Base-by-base conservation (phyloP, 768 basidiomycete species). In the Termitomyces eurrhizus region DNA sequence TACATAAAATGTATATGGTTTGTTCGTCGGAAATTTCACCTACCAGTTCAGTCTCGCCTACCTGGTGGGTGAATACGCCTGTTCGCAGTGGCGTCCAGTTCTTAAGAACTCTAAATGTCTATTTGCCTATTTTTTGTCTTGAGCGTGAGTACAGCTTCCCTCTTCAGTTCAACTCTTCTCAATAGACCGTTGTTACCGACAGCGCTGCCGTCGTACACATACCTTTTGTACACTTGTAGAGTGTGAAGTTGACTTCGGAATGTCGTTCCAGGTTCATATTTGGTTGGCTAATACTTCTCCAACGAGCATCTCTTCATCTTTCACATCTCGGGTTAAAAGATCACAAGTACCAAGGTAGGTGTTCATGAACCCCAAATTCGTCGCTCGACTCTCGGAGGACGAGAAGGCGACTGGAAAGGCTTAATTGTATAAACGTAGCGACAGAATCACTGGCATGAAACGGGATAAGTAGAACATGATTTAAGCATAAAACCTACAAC, bases 251-350 rank as follows among this genome's bases (percentile, higher is more conserved):
- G 12, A 36, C 33, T 45, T 11, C 41, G 2, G 7, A 49, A 7
- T 7, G 4, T 26, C 29, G 26, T 26, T 45, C 3, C 12, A 56
- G 58, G 58, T 63, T 41, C 49, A 51, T 46, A 57, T 42, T 45
- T 53, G 11, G 26, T 56, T 7, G 29, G 12, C 42, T 56, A 58
- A 37, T 62, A 57, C 5, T 58, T 55, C 53, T 57, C 57, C 33
- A 62, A 62, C 42, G 57, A 59, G 33, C 57, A 58, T 52, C 36
- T 62, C n/a, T 62, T 62, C 52, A 62, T 62, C 39, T 62, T 62
- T 52, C 53, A 59, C 41, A 44, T 62, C 46, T 54, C 52, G 16
- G 57, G 61, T 21, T 49, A 57, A 26, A 59, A 62, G 57, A 62
- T 62, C 37, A 44, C 57, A 24, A 58, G 61, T 26, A 50, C 55